Base-by-base conservation (phyloP, 352 stramenopile species). In the Phytophthora pluvialis region DNA sequence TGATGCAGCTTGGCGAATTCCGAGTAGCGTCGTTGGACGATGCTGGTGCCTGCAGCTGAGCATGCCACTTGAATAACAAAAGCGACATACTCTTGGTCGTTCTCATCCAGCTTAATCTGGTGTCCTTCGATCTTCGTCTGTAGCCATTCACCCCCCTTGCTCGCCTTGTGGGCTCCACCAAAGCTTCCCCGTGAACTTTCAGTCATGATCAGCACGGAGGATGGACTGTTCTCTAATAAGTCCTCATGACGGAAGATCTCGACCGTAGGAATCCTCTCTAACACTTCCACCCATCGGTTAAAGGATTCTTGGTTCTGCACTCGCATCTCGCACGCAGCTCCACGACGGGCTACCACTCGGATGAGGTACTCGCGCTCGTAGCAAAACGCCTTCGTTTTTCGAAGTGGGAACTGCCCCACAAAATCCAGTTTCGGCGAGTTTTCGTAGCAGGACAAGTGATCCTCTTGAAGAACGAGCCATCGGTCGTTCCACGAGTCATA, bases 31-130 rank as follows among this genome's bases (percentile, higher is more conserved):
- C 85, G 80, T 43, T 93, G 83, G n/a, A 94, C 86, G 10, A 93
- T 77, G 10, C 64, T 86, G 18, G 66, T 86, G n/a, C 84, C 82
- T 35, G 73, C 71, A 5, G 70, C 67, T 2, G 85, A 90, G 2
- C 83, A 89, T 38, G 75, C 82, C 51, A 95, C 85, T 71, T 93
- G 85, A 21, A 95, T 90, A 18, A 90, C 82, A 44, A 89, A 95
- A 28, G 81, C 81, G 29, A 86, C 83, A 56, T 87, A 95, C 59
- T 90, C 75, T 26, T 83, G 70, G 31, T 85, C 82, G 39, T 87
- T 91, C 10, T 90, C 85, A 51, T 93, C 85, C 5, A 90, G 44
- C 28, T 82, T 72, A 8, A 94, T 73, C 15, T 88, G 67, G 61
- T 88, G 82, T 5, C 80, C 78, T 70, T 94, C 85, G 40, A 94